Conservation (phyloP, 441 rosid genomes). For the Gossypium gossypioides region DNA sequence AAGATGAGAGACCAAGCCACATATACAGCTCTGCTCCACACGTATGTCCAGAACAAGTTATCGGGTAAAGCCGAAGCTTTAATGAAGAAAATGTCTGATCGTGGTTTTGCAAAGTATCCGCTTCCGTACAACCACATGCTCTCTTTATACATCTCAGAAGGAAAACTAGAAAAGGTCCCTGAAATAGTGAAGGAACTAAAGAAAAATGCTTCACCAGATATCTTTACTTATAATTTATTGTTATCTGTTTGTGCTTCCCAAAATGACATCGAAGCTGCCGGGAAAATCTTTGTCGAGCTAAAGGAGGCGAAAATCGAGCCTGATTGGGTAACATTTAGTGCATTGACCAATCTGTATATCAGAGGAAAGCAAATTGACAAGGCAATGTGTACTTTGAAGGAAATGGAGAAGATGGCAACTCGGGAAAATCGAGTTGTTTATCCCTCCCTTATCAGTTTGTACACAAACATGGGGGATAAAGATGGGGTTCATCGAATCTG, state of each 20-base stretch:
- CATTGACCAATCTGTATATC: conserved; percentile 50
- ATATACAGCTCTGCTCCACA: conserved; percentile 69
- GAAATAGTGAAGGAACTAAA: conserved; percentile 47
- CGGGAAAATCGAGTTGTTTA: conserved; percentile 44
- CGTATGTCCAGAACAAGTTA: conserved; percentile 45
- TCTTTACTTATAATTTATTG: conserved; percentile 63
- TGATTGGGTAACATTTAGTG: conserved; percentile 79
- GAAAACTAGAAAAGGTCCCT: conserved; percentile 47
- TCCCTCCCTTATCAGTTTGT: conserved; percentile 67
- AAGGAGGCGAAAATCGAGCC: conserved; percentile 54
- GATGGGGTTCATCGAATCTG: conserved; percentile 54
- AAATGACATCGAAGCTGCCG: conserved; percentile 54
- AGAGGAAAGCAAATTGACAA: conserved; percentile 42
- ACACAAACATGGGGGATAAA: conserved; percentile 49
- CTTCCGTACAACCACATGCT: conserved; percentile 77
- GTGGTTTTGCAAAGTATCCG: conserved; percentile 48
- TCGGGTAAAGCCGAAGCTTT: conserved; percentile 62
- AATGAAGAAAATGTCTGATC: conserved; percentile 63
- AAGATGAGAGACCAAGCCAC: conserved; percentile 54
- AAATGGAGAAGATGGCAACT: conserved; percentile 71
- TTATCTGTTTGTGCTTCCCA: conserved; percentile 45
- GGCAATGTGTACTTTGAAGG: conserved; percentile 57
- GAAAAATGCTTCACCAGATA: conserved; percentile 49
- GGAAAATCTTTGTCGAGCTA: conserved; percentile 45
- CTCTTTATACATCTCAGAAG: conserved; percentile 44